phyloP scores from a whole-genome alignment of 345 rosid species.

The Xanthoceras sorbifolium region DNA sequence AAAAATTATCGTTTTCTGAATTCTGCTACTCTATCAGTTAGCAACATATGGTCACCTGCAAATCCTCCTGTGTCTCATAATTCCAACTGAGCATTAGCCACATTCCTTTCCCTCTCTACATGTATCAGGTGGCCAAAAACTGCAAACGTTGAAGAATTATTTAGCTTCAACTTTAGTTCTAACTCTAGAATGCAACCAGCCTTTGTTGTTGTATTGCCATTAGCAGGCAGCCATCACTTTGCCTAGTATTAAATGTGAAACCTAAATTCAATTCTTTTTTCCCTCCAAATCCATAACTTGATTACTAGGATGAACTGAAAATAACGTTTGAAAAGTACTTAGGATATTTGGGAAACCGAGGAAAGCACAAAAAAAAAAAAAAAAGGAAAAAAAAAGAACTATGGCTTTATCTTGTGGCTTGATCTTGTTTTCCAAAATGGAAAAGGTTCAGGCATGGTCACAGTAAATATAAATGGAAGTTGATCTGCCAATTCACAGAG shows the following conservation, averaged over 20 bases:
- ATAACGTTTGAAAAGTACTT: background rate
- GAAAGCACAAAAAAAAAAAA: no score
- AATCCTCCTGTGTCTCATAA: background rate
- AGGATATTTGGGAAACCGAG: constrained; percentile 6
- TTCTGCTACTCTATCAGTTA: background rate
- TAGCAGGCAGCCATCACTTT: background rate
- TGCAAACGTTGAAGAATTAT: background rate
- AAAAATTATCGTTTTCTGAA: background rate
- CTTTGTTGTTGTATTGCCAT: background rate
- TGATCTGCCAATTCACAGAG: background rate
- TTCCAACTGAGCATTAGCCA: background rate
- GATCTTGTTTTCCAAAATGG: background rate
- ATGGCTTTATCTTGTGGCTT: background rate
- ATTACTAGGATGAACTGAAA: constrained; percentile 10
- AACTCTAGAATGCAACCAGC: background rate
- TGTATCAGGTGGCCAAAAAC: background rate
- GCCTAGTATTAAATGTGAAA: background rate
- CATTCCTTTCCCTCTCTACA: background rate
- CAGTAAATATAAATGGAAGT: background rate
- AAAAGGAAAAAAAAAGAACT: background rate
- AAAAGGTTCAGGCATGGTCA: background rate
- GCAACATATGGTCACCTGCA: background rate
- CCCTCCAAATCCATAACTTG: background rate
- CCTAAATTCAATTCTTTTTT: background rate
- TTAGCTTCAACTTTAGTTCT: background rate